phyloP scores from a whole-genome alignment of 371 early-diverging fungal species.

The Saksenaea vasiformis region DNA sequence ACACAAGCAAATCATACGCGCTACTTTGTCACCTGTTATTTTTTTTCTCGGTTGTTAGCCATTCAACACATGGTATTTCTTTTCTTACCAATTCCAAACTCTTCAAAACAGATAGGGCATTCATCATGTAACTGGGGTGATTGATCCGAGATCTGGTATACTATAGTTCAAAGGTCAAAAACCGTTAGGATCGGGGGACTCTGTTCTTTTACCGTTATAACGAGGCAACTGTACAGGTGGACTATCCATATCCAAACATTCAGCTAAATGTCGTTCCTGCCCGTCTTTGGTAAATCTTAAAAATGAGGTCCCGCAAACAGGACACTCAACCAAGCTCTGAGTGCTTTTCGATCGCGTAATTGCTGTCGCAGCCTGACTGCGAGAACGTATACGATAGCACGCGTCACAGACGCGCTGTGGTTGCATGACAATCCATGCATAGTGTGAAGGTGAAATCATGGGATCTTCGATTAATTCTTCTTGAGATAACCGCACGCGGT shows the following conservation, averaged over 20 bases:
- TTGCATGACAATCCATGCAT: constrained; percentile 35
- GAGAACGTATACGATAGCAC: constrained; percentile 23
- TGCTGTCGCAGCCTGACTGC: constrained; percentile 5
- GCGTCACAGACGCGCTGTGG: constrained; percentile 55
- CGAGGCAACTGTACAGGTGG: constrained; percentile 58
- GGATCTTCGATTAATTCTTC: constrained; percentile 51
- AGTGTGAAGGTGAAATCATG: constrained; percentile 37
- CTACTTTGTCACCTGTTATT: constrained; percentile 61
- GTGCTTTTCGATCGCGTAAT: constrained; percentile 50
- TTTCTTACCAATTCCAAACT: constrained; percentile 67
- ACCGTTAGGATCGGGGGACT: neutral
- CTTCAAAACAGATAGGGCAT: constrained; percentile 92
- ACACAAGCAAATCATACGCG: constrained; percentile 85
- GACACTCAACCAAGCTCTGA: constrained; percentile 78
- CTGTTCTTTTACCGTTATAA: constrained; percentile 62
- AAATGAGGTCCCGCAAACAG: constrained; percentile 69
- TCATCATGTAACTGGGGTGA: constrained; percentile 73
- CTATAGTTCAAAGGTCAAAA: constrained; percentile 22
- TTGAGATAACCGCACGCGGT: constrained; percentile 50
- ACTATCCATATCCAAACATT: constrained; percentile 61
- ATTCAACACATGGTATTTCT: constrained; percentile 4
- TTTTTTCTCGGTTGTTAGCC: neutral
- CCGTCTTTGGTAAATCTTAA: constrained; percentile 48
- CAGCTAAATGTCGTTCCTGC: constrained; percentile 79
- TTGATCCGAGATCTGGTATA: constrained; percentile 57